phyloP scores from a whole-genome alignment of 225 moss, liverwort and hornwort genomes.

The Marchantia polymorpha region DNA sequence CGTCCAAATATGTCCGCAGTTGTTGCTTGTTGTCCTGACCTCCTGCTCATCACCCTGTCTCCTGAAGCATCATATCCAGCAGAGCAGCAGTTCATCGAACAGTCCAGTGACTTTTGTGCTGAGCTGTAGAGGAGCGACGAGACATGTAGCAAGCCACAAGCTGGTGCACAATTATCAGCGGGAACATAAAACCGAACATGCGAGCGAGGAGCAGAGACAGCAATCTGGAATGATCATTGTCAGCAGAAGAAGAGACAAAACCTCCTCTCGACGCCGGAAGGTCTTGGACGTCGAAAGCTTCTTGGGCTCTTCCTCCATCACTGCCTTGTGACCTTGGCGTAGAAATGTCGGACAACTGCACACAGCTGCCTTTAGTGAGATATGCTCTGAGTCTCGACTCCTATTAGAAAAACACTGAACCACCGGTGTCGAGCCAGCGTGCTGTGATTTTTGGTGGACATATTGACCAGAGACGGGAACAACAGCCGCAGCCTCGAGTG shows the following conservation, averaged over 20 bases:
- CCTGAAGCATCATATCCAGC: constrained; percentile 8
- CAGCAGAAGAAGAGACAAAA: not conserved
- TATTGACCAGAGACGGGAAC: not conserved
- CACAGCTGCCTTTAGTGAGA: not conserved
- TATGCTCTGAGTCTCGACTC: not conserved
- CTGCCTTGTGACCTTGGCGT: constrained; percentile 18
- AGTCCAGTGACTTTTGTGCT: not conserved
- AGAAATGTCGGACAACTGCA: constrained; percentile 24
- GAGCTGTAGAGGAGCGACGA: too few species aligned
- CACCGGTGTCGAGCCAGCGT: not conserved
- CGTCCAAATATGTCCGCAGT: constrained; percentile 29
- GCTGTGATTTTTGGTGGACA: not conserved
- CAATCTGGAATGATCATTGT: not conserved
- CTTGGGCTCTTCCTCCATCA: constrained; percentile 11
- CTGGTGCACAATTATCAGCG: not conserved
- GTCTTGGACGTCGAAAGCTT: constrained; percentile 6
- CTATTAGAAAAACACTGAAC: not conserved
- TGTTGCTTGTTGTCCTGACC: constrained; percentile 35
- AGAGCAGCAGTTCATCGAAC: not conserved
- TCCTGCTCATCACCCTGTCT: constrained; percentile 42
- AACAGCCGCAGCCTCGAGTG: not conserved
- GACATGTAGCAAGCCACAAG: not conserved
- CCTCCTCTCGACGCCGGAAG: constrained; percentile 13
- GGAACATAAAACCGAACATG: not conserved
- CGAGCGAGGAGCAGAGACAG: not conserved